Evolutionary conservation across 1,139 yeast species (phyloP).

Genomic region (Geotrichum restrictum): DNA sequence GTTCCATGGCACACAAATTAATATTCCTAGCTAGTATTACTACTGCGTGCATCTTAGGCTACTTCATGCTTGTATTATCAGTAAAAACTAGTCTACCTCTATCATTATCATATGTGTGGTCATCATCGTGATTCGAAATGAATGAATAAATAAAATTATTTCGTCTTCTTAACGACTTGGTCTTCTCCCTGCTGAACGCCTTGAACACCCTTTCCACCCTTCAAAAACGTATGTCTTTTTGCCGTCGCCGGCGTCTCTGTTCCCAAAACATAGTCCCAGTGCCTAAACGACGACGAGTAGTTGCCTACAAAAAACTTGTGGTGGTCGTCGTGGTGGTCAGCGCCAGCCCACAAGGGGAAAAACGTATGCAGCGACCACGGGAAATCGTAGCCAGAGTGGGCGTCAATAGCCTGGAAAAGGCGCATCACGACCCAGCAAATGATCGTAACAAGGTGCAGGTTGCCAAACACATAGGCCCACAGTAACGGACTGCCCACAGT

Average conservation of each 20-base stretch:
- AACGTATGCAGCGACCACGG: constrained; percentile 92
- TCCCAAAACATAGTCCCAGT: constrained; percentile 81
- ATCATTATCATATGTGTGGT: too few species aligned
- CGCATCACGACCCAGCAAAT: constrained; percentile 81
- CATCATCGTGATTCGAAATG: too few species aligned
- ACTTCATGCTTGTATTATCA: too few species aligned
- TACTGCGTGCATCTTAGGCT: too few species aligned
- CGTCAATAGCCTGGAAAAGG: constrained; percentile 89
- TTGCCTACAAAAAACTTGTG: constrained; percentile 88
- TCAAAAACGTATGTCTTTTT: constrained; percentile 49
- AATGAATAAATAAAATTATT: too few species aligned
- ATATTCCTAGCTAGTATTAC: too few species aligned
- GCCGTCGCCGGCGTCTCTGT: constrained; percentile 59
- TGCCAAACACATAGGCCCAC: constrained; percentile 58
- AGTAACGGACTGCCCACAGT: constrained; percentile 90
- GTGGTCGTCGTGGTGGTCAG: constrained; percentile 95
- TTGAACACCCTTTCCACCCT: background rate
- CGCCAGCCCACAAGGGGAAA: constrained; percentile 96
- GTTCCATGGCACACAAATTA: too few species aligned
- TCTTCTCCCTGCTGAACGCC: background rate
- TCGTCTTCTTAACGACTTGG: background rate
- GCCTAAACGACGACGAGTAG: constrained; percentile 88
- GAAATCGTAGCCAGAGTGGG: constrained; percentile 96
- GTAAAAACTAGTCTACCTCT: too few species aligned
- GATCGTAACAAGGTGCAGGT: constrained; percentile 78